Evolutionary conservation across 2,329 filamentous ascomycete genomes (phyloP).

Genomic region (Fusarium sp.): DNA sequence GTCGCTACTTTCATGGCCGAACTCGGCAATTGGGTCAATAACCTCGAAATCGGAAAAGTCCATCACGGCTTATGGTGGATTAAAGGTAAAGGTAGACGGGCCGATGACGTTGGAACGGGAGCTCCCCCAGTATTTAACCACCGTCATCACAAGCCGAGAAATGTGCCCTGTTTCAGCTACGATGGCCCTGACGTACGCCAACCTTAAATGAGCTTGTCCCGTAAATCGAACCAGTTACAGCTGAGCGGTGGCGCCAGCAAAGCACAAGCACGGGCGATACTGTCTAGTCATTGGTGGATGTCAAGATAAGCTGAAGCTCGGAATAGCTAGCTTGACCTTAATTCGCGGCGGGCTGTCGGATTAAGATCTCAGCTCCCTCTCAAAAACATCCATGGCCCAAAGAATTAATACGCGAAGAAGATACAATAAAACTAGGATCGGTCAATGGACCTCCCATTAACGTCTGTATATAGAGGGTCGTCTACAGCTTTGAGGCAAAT

Average conservation of each 20-base stretch:
- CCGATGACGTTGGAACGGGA: slow-evolving; percentile 25
- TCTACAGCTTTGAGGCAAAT: background rate
- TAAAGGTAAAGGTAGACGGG: background rate
- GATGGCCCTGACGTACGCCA: slow-evolving; percentile 25
- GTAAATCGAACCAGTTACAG: slow-evolving; percentile 35
- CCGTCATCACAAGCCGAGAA: slow-evolving; percentile 4
- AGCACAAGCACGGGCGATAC: background rate
- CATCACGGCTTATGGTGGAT: slow-evolving; percentile 31
- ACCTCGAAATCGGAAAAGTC: slow-evolving; percentile 49
- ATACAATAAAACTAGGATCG: background rate
- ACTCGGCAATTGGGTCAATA: slow-evolving; percentile 44
- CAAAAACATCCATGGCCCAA: background rate
- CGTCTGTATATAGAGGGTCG: too few relatives aligned
- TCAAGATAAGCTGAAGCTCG: slow-evolving; percentile 12
- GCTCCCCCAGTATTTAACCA: slow-evolving; percentile 30
- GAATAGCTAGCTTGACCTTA: slow-evolving; percentile 5
- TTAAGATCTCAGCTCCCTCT: background rate
- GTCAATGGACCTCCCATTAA: too few relatives aligned
- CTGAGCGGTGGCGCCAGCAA: slow-evolving; percentile 19
- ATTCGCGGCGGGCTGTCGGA: background rate
- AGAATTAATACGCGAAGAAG: background rate
- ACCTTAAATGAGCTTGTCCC: slow-evolving; percentile 26
- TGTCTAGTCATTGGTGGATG: slow-evolving; percentile 15
- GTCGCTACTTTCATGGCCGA: slow-evolving; percentile 31
- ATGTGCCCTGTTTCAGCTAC: slow-evolving; percentile 33